These are phyloP conservation scores for Darksidea phi DNA, from an alignment of 495 filamentous ascomycete genomes.

Conservation along the genomic window DNA sequence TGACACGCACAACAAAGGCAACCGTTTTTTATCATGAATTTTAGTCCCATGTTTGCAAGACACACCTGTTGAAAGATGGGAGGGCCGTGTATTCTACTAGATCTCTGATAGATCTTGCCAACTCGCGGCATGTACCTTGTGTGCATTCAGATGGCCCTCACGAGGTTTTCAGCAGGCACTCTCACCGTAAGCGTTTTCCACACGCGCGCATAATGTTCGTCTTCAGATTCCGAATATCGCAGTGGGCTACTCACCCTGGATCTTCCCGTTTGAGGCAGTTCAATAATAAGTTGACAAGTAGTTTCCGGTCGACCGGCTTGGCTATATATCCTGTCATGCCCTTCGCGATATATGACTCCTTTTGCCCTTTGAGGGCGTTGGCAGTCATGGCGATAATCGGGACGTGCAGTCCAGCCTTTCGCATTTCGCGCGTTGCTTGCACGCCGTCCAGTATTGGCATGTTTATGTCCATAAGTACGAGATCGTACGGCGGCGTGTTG, in stretches of 20 bases:
- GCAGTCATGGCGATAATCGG: slow-evolving; percentile 67
- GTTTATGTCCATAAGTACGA: slow-evolving; percentile 57
- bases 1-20: too few species aligned
- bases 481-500: slow-evolving; percentile 52
- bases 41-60: too few species aligned
- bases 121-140: too few species aligned
- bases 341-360: slow-evolving; percentile 55
- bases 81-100: too few species aligned
- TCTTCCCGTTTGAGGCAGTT: slow-evolving; percentile 14
- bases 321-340: slow-evolving; percentile 65
- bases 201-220: too few species aligned
- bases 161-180: too few species aligned
- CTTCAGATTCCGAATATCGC: too few species aligned
- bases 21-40: too few species aligned
- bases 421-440: slow-evolving; percentile 44
- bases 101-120: too few species aligned
- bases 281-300: slow-evolving; percentile 43
- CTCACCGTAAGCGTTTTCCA: too few species aligned
- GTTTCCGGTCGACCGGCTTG: slow-evolving; percentile 57
- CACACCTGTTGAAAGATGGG: too few species aligned
- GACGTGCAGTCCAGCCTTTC: slow-evolving; percentile 44
- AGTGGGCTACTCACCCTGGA: neutral
- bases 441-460: slow-evolving; percentile 54
- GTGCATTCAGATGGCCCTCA: too few species aligned
- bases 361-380: slow-evolving; percentile 62